phyloP scores from a whole-genome alignment of 164 flowering plant genomes.

The Vitis riparia region DNA sequence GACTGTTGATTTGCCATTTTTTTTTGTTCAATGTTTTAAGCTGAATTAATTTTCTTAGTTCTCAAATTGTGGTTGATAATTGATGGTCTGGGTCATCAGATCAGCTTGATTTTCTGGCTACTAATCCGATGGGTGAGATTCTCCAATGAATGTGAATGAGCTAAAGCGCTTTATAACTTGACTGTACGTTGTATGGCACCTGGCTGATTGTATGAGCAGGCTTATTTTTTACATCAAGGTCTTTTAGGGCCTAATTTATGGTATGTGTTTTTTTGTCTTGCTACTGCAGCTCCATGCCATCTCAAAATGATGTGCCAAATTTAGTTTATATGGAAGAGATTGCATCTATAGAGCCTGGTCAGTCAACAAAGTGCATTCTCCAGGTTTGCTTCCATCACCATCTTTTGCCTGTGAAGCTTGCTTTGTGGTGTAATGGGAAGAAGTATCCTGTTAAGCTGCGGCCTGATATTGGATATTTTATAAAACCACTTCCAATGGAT shows the following conservation, averaged over 20 bases:
- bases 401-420: constrained; percentile 79
- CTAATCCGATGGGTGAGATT: background rate
- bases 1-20: background rate
- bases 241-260: background rate
- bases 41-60: background rate
- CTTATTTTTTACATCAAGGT: background rate
- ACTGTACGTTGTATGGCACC: background rate
- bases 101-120: background rate
- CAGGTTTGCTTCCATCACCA: constrained; percentile 87
- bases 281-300: constrained; percentile 43
- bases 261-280: constrained; percentile 2
- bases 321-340: constrained; percentile 76
- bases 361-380: constrained; percentile 44
- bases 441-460: constrained; percentile 71
- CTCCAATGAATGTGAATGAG: too few relatives aligned
- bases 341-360: constrained; percentile 60
- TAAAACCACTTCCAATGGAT: constrained; percentile 78
- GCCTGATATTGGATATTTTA: constrained; percentile 92
- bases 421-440: constrained; percentile 55
- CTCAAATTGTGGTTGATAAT: background rate
- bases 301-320: constrained; percentile 43
- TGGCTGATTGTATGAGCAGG: background rate
- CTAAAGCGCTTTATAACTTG: too few relatives aligned
- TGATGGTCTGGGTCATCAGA: background rate
- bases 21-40: background rate